Conservation (phyloP, 2,329 filamentous ascomycete genomes). For the Cordyceps javanica region DNA sequence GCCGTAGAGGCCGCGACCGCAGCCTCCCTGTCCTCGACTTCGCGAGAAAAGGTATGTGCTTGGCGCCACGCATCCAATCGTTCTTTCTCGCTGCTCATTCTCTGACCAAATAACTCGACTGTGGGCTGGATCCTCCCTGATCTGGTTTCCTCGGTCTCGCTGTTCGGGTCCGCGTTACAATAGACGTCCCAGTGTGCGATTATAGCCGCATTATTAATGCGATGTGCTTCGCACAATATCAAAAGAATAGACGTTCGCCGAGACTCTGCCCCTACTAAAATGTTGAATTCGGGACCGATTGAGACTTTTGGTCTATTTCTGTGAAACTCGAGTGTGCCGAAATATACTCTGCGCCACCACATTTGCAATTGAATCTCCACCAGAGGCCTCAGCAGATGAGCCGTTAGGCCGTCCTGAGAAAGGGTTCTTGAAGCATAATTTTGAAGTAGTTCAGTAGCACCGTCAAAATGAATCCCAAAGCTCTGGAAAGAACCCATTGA, state of each 20-base stretch:
- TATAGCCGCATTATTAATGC: constrained; percentile 10
- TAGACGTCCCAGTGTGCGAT: constrained; percentile 10
- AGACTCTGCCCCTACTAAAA: neutral
- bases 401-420: neutral
- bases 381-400: constrained; percentile 15
- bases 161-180: neutral
- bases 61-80: neutral
- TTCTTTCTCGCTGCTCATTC: neutral
- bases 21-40: neutral
- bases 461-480: constrained; percentile 16
- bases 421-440: neutral
- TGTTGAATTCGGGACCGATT: neutral
- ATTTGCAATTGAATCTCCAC: constrained; percentile 18
- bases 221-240: constrained; percentile 13
- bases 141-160: no score
- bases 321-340: constrained; percentile 16
- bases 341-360: constrained; percentile 21
- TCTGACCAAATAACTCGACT: neutral
- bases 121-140: neutral
- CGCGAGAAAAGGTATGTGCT: neutral
- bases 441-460: neutral
- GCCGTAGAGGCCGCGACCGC: no score
- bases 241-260: constrained; percentile 7
- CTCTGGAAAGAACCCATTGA: constrained; percentile 20
- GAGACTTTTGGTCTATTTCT: neutral